Evolutionary conservation across 164 flowering plant genomes (phyloP).

Genomic region (Nymphaea thermarum): DNA sequence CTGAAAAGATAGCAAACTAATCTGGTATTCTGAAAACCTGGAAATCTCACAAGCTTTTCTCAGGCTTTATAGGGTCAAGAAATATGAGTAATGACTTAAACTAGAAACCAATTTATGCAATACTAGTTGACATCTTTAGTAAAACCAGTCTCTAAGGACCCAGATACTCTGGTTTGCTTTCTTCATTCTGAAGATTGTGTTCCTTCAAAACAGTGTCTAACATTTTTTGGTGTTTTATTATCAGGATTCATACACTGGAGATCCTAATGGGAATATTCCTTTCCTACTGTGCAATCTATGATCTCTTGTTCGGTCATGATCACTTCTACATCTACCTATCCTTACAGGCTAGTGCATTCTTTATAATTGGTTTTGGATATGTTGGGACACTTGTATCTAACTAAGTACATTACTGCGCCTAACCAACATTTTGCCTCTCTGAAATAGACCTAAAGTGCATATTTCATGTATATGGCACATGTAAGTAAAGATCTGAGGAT

Average conservation of each 20-base stretch:
- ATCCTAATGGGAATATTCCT: slow-evolving; percentile 41
- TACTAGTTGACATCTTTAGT: background rate
- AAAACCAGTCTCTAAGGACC: background rate
- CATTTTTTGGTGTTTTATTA: slow-evolving; percentile 1
- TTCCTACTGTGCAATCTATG: slow-evolving; percentile 37
- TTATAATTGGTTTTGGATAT: slow-evolving; percentile 45
- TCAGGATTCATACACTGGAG: slow-evolving; percentile 47
- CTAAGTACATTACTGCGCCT: slow-evolving; percentile 5
- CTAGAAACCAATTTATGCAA: background rate
- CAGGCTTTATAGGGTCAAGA: no score
- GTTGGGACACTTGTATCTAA: slow-evolving; percentile 45
- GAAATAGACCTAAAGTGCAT: background rate
- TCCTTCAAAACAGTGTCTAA: background rate
- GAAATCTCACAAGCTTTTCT: no score
- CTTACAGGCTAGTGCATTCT: slow-evolving; percentile 52
- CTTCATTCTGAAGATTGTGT: background rate
- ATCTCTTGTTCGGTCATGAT: slow-evolving; percentile 28
- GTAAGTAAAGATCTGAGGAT: no score
- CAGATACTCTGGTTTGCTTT: background rate
- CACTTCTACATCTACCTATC: slow-evolving; percentile 42
- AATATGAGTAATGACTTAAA: no score
- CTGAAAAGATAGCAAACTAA: no score
- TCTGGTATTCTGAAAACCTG: no score
- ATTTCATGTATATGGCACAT: no score
- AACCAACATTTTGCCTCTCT: background rate